Conservation (phyloP, 306 rosid species). For the Casuarina glauca region DNA sequence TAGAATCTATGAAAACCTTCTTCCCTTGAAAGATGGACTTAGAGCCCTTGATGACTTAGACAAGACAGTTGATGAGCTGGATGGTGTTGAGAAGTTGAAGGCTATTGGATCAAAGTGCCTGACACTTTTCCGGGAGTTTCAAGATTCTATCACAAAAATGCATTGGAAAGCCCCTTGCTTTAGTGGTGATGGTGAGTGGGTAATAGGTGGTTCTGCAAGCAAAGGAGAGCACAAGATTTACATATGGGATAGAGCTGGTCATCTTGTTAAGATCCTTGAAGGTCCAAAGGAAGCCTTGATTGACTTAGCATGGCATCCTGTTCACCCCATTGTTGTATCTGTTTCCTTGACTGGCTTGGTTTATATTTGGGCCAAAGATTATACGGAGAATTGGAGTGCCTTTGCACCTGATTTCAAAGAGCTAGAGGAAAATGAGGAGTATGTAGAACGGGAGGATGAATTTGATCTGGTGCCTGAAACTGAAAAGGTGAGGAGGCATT, state of each 20-base stretch:
- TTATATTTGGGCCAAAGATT: slow-evolving; percentile 98
- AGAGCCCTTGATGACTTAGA: slow-evolving; percentile 49
- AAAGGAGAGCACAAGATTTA: slow-evolving; percentile 99
- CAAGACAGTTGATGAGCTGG: slow-evolving; percentile 43
- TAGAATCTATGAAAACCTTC: slow-evolving; percentile 89
- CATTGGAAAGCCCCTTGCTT: slow-evolving; percentile 99
- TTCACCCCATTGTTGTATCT: slow-evolving; percentile 87
- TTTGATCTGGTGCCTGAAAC: slow-evolving; percentile 92
- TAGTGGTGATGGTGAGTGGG: slow-evolving; percentile 99
- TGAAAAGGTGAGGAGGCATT: slow-evolving; percentile 62
- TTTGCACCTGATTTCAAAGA: slow-evolving; percentile 99
- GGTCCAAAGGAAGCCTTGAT: slow-evolving; percentile 98
- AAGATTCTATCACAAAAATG: slow-evolving; percentile 90
- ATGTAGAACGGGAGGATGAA: slow-evolving; percentile 91
- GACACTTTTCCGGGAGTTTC: slow-evolving; percentile 85
- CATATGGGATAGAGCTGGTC: slow-evolving; percentile 97
- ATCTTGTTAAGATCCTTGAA: slow-evolving; percentile 95
- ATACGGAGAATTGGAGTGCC: slow-evolving; percentile 99
- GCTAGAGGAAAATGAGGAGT: slow-evolving; percentile 97
- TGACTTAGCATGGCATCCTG: slow-evolving; percentile 97
- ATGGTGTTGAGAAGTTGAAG: slow-evolving; percentile 72
- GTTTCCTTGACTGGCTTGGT: slow-evolving; percentile 84
- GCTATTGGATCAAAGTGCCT: slow-evolving; percentile 76
- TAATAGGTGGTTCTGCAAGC: slow-evolving; percentile 96
- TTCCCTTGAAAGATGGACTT: slow-evolving; percentile 68